Percentiles rank a stretch among this genome's conserved stretches.
phyloP scores from a whole-genome alignment of 306 rosid species.

The Vigna unguiculata region DNA sequence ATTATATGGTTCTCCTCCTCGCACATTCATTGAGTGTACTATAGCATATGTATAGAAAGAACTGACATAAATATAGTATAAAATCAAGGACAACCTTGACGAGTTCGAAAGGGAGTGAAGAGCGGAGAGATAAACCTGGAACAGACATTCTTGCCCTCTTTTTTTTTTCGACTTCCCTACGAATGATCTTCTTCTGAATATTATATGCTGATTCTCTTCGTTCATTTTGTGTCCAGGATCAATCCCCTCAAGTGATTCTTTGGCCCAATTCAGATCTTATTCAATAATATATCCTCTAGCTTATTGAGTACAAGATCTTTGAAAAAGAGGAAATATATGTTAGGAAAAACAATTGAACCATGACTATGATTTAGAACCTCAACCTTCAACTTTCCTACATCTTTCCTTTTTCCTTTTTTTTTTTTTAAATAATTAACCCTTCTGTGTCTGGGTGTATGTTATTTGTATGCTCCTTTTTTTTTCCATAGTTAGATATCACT shows the following conservation, averaged over 20 bases:
- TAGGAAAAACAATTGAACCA: conserved; percentile 21
- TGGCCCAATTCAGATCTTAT: conserved; percentile 34
- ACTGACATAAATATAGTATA: no score
- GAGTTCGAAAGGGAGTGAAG: conserved; percentile 47
- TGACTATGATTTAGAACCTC: background rate
- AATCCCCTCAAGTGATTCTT: conserved; percentile 19
- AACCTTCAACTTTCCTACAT: background rate
- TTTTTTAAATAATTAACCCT: no score
- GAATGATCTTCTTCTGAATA: conserved; percentile 45
- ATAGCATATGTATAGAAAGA: no score
- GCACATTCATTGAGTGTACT: no score
- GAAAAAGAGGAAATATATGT: conserved; percentile 7
- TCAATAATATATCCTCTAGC: conserved; percentile 28
- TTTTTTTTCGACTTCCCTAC: conserved; percentile 49
- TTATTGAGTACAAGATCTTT: background rate
- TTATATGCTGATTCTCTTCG: conserved; percentile 31
- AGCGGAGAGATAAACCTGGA: conserved; percentile 40
- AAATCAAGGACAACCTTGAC: conserved; percentile 46
- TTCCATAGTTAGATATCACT: background rate
- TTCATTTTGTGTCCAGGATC: conserved; percentile 38
- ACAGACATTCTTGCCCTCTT: conserved; percentile 46
- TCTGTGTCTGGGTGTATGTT: background rate
- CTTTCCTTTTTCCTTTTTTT: background rate
- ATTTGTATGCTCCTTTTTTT: background rate
- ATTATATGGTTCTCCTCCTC: no score